A percentile compares a stretch with the other conserved stretches of the same genome.
Evolutionary conservation across 441 rosid genomes (phyloP).

Genomic region (Jatropha podagrica): DNA sequence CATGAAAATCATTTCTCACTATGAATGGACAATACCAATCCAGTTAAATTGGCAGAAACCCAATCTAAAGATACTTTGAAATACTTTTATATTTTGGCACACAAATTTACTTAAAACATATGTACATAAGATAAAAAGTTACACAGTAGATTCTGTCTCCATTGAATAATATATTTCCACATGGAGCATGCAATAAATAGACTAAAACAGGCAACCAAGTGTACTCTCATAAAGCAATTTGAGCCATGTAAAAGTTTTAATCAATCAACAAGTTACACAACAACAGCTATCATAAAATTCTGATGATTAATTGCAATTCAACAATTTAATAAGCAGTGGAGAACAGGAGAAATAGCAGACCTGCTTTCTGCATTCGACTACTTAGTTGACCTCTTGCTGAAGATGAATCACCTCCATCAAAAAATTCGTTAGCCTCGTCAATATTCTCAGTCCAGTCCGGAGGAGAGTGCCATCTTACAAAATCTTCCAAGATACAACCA

Average conservation of each 20-base stretch:
- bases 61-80: background rate
- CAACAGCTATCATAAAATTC: background rate
- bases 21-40: background rate
- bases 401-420: conserved; percentile 33
- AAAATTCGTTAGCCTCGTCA: conserved; percentile 54
- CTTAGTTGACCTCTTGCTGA: conserved; percentile 80
- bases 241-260: background rate
- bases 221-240: background rate
- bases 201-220: background rate
- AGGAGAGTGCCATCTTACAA: conserved; percentile 99
- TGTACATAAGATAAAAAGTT: background rate
- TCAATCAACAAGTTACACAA: background rate
- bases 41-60: background rate
- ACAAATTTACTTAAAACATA: background rate
- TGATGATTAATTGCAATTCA: background rate
- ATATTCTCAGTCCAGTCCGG: conserved; percentile 85
- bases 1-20: conserved; percentile 21
- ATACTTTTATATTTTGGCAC: background rate
- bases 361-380: conserved; percentile 95
- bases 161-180: background rate
- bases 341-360: conserved; percentile 36
- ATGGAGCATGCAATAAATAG: background rate
- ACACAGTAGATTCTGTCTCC: background rate
- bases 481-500: conserved; percentile 96
- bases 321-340: conserved; percentile 14